Evolutionary conservation across 768 basidiomycete genomes (phyloP).

Genomic region (Cystofilobasidium bisporidii): DNA sequence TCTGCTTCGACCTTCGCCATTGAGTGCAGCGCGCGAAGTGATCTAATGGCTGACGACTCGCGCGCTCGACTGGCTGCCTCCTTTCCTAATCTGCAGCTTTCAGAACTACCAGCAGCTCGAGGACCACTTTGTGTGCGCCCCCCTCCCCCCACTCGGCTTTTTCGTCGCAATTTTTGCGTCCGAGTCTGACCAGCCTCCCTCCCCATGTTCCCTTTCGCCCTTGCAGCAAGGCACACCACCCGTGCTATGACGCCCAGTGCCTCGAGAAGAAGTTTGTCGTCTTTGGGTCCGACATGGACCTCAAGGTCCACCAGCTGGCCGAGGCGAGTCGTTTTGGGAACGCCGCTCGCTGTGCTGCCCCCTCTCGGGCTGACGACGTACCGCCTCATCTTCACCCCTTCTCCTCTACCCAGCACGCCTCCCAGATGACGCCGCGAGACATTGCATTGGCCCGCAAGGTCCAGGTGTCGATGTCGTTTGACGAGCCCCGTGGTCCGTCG

Average conservation of each 20-base stretch:
- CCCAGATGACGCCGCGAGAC: conserved; percentile 37
- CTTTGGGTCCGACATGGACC: conserved; percentile 74
- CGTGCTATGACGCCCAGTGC: conserved; percentile 65
- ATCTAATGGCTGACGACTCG: too few species aligned
- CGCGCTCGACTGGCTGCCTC: neutral
- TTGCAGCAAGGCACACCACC: conserved; percentile 55
- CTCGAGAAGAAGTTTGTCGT: conserved; percentile 87
- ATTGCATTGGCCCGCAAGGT: conserved; percentile 38
- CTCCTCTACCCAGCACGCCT: conserved; percentile 38
- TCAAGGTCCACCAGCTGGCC: conserved; percentile 82
- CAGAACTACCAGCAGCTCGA: conserved; percentile 68
- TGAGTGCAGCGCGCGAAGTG: too few species aligned
- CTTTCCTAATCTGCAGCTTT: conserved; percentile 52
- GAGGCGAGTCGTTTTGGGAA: conserved; percentile 40
- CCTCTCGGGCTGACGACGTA: neutral
- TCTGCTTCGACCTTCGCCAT: too few species aligned
- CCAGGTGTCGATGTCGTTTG: conserved; percentile 26
- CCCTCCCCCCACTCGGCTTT: too few species aligned
- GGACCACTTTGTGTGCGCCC: conserved; percentile 49
- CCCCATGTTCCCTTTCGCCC: too few species aligned
- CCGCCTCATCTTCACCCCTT: neutral
- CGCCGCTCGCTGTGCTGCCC: neutral
- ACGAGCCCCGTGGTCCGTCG: conserved; percentile 9
- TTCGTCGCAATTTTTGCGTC: too few species aligned
- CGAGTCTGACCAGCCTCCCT: too few species aligned